phyloP scores from a whole-genome alignment of 2,329 filamentous ascomycete species.

The Phyllosticta paracitricarpa region DNA sequence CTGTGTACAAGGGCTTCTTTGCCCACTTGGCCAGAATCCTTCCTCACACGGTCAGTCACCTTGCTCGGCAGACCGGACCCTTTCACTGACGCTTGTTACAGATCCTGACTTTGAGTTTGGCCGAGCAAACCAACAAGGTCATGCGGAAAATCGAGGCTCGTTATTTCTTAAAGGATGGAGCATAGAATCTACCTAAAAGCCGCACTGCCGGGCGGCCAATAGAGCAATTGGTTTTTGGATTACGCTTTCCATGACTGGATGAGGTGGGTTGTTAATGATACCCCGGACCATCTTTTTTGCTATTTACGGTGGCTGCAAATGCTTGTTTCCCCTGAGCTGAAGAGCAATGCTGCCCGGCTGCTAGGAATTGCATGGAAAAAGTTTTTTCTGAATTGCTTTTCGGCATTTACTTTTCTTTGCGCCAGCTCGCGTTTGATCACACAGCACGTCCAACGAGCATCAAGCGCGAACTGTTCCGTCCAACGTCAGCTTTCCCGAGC shows the following conservation, averaged over 20 bases:
- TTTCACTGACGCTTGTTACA: slow-evolving; percentile 17
- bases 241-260: not conserved
- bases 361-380: not conserved
- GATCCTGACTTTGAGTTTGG: slow-evolving; percentile 83
- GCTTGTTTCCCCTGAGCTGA: not conserved
- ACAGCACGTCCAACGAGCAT: not conserved
- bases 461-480: not conserved
- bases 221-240: not conserved
- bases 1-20: slow-evolving; percentile 96
- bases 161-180: slow-evolving; percentile 38
- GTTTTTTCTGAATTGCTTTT: not conserved
- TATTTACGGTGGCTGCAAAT: not conserved
- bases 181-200: slow-evolving; percentile 23
- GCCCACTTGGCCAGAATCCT: slow-evolving; percentile 89
- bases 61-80: not conserved
- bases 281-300: not conserved
- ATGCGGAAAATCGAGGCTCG: slow-evolving; percentile 67
- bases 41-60: slow-evolving; percentile 63
- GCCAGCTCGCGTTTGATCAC: not conserved
- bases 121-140: slow-evolving; percentile 94
- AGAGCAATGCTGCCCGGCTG: not conserved
- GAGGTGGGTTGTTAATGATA: not conserved
- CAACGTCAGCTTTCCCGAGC: not conserved
- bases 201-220: not conserved
- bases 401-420: not conserved